Percentiles rank a stretch among this genome's conserved stretches.
Evolutionary conservation across 306 rosid genomes (phyloP).

Genomic region (Sicyos baderoa): DNA sequence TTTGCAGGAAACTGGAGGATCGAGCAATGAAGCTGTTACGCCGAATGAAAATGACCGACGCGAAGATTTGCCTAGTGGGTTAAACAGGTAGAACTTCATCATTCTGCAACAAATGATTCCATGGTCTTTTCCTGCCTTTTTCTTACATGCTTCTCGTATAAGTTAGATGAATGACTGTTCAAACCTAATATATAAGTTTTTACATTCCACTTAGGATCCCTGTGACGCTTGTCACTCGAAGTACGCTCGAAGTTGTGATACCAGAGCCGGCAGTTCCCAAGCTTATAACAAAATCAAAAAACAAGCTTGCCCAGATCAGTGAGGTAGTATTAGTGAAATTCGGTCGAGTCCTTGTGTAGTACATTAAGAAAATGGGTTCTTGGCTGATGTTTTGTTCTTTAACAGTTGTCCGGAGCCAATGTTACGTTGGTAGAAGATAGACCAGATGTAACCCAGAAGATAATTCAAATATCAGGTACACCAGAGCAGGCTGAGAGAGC

Average conservation of each 20-base stretch:
- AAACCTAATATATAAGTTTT: background rate
- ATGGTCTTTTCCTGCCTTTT: background rate
- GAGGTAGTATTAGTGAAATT: constrained; percentile 47
- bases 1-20: constrained; percentile 62
- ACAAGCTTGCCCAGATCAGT: constrained; percentile 90
- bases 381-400: constrained; percentile 22
- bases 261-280: constrained; percentile 86
- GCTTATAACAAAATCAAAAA: constrained; percentile 79
- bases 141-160: background rate
- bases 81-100: constrained; percentile 55
- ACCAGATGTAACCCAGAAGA: constrained; percentile 65
- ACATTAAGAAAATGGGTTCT: background rate
- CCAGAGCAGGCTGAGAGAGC: constrained; percentile 98
- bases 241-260: constrained; percentile 87
- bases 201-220: constrained; percentile 39
- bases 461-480: constrained; percentile 81
- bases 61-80: constrained; percentile 51
- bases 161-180: background rate
- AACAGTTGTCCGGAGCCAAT: constrained; percentile 90
- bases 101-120: constrained; percentile 6
- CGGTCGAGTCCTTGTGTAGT: background rate
- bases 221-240: constrained; percentile 85
- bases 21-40: constrained; percentile 39
- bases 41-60: constrained; percentile 64
- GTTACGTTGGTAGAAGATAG: constrained; percentile 81